Evolutionary conservation across 257 asterid species (phyloP).

Genomic region (Solanum clarkiae): DNA sequence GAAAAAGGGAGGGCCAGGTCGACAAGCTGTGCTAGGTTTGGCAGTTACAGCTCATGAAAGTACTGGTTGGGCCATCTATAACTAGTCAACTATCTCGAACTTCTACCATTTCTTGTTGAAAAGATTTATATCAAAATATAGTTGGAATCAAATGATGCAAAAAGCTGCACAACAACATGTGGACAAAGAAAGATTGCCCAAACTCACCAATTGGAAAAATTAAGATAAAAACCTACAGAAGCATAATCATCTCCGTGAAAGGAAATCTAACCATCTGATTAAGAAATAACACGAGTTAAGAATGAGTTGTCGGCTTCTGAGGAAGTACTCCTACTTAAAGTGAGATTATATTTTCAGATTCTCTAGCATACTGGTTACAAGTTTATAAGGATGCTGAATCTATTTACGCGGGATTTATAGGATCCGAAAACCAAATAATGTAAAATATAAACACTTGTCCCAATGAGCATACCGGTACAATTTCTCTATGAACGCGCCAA

Average conservation of each 20-base stretch:
- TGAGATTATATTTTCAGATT: not conserved
- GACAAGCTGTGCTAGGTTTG: not conserved
- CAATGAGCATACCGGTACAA: constrained; percentile 7
- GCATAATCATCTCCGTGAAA: not conserved
- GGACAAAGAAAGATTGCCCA: not conserved
- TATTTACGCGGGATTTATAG: not conserved
- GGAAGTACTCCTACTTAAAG: not conserved
- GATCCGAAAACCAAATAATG: not conserved
- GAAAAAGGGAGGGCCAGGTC: not conserved
- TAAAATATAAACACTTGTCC: not conserved
- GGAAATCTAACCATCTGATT: not conserved
- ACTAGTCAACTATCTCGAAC: not conserved
- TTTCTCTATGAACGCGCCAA: not conserved
- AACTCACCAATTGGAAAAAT: not conserved
- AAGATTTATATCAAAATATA: not conserved
- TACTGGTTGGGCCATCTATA: not conserved
- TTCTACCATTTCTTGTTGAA: not conserved
- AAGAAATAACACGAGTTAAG: not conserved
- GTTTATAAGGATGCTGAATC: not conserved
- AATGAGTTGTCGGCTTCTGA: not conserved
- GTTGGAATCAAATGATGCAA: not conserved
- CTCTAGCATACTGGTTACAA: not conserved
- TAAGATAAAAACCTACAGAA: not conserved
- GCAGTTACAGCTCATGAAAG: not conserved
- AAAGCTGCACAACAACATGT: not conserved